These are phyloP conservation scores for Xerocomus potaroensis DNA, from an alignment of 768 basidiomycete genomes.

Conservation along the genomic window DNA sequence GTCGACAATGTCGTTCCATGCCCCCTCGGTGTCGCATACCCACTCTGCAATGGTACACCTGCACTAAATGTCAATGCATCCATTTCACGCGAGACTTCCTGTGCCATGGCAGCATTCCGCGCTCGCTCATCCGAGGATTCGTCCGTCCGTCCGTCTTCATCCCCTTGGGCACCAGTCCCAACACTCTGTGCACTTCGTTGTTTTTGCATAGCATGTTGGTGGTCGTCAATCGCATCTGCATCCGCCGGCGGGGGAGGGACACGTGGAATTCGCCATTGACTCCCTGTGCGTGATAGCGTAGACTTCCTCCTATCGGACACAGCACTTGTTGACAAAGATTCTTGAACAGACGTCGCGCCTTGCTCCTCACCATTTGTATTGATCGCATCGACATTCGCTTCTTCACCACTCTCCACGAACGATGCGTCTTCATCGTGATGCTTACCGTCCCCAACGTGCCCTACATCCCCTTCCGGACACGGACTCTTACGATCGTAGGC, in stretches of 20 bases:
- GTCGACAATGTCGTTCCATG: neutral
- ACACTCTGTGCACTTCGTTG: constrained; percentile 2
- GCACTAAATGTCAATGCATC: constrained; percentile 49
- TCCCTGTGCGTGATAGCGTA: constrained; percentile 14
- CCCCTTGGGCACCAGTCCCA: constrained; percentile 8
- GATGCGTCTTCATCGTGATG: constrained; percentile 10
- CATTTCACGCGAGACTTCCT: constrained; percentile 62
- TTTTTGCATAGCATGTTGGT: constrained; percentile 1
- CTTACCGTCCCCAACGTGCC: constrained; percentile 6
- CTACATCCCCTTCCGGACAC: constrained; percentile 5
- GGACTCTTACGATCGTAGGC: constrained; percentile 23
- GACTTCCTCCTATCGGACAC: neutral
- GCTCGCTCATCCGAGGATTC: constrained; percentile 44
- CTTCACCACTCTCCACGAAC: constrained; percentile 10
- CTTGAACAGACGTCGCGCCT: constrained; percentile 3
- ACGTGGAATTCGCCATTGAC: constrained; percentile 28
- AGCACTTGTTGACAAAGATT: constrained; percentile 7
- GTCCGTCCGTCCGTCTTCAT: constrained; percentile 27
- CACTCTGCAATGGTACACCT: constrained; percentile 13
- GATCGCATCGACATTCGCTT: constrained; percentile 1
- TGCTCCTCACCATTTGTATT: neutral
- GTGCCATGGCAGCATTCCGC: constrained; percentile 64
- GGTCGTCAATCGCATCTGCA: constrained; percentile 12
- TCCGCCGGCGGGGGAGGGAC: constrained; percentile 39
- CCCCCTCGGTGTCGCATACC: constrained; percentile 16